Evolutionary conservation across 2,329 filamentous ascomycete species (phyloP), one percentile per base, ranked within the genome.

Genomic region (Chrysoporthe deuterocubensis): DNA sequence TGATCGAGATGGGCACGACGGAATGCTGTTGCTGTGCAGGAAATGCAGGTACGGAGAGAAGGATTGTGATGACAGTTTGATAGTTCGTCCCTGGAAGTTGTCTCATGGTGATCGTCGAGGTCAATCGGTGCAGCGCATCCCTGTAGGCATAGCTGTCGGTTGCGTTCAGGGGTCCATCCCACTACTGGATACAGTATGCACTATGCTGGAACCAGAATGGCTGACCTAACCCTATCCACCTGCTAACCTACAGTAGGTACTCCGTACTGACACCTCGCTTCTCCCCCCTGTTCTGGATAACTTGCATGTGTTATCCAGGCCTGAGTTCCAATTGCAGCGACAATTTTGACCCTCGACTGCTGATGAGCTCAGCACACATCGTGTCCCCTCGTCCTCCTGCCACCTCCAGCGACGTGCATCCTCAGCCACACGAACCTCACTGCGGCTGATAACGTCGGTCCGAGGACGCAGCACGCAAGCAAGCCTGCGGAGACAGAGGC

Each of bases 281-380:
- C 56, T 50, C 5, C 26, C 56, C 63, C 63, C 63, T 65, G 63
- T 60, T 65, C 46, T 59, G 21, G 52, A 32, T 54, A 65, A 44
- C 43, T 67, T 40, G 44, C 32, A 63, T 69, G 67, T 67, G 65
- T 14, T 57, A 66, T 62, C 48, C 43, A 44, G 14, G 26, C 62
- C n/a, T 57, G 52, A 46, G 46, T 34, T 37, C 57, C 66, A 59
- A 46, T 63, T 58, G 62, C 66, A 65, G 60, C 62, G 58, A 50
- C 58, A 64, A 44, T 43, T 48, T 58, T 60, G 42, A 57, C 50
- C 21, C 13, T 46, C 34, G 21, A 43, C 32, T 42, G 62, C 58
- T 64, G 60, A 63, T 48, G 44, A 62, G 57, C 40, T 61, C 68
- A 65, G 68, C 67, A 54, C 43, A 56, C 40, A 62, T 54, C 59